These are phyloP conservation scores for Phycomyces nitens DNA, from an alignment of 192 early-diverging fungal genomes.

Conservation along the genomic window DNA sequence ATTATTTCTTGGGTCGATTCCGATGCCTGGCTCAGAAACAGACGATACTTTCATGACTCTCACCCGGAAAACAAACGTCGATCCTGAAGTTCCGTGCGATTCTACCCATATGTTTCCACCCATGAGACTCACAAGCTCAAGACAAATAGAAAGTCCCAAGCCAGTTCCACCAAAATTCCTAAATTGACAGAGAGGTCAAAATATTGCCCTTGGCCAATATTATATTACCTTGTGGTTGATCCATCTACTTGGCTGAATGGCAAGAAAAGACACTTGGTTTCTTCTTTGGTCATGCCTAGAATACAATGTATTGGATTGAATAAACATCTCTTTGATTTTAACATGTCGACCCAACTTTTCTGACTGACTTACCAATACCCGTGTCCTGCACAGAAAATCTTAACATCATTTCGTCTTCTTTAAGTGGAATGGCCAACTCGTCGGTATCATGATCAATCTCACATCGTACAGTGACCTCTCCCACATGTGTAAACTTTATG, in stretches of 20 bases:
- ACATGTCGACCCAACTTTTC: too few relatives aligned
- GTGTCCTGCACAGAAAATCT: constrained; percentile 42
- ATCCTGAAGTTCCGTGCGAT: constrained; percentile 38
- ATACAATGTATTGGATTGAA: too few relatives aligned
- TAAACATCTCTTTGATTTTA: too few relatives aligned
- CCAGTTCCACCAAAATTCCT: constrained; percentile 44
- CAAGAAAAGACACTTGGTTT: constrained; percentile 48
- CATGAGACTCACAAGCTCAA: constrained; percentile 42
- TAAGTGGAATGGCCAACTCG: not conserved
- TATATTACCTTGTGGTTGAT: constrained; percentile 52
- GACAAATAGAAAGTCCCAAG: constrained; percentile 46
- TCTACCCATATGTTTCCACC: constrained; percentile 40
- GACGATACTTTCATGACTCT: constrained; percentile 4
- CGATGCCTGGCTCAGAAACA: constrained; percentile 1
- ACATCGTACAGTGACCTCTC: constrained; percentile 46
- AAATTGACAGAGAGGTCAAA: not conserved
- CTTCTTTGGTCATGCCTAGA: constrained; percentile 24
- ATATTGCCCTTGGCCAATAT: too few relatives aligned
- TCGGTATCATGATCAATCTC: constrained; percentile 23
- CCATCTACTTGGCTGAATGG: constrained; percentile 64
- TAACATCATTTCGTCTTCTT: constrained; percentile 31
- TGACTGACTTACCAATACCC: constrained; percentile 54
- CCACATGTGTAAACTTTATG: constrained; percentile 62
- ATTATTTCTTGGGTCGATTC: constrained; percentile 7
- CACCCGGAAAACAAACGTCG: constrained; percentile 34